Base-by-base conservation (phyloP, 106 monocot genomes). In the Dioscorea zingiberensis region DNA sequence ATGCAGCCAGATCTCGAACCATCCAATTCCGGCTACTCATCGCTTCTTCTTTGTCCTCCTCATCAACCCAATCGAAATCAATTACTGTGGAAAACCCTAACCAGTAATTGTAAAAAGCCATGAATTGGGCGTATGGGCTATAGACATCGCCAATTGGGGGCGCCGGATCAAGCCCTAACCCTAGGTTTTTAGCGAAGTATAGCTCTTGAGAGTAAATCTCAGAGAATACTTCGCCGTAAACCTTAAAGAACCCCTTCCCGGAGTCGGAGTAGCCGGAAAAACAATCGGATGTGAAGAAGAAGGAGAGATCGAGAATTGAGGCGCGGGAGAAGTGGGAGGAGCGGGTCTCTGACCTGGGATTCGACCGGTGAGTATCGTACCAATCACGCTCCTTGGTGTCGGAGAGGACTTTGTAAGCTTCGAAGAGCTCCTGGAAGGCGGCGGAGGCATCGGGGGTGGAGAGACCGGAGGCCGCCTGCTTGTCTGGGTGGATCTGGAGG, bases 401-500 rank as follows among this genome's bases (percentile, higher is more conserved):
- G 61, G 92, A 92, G 70, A 70, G 67, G 65, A 86, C 84, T 73
- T 92, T 84, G 82, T 93, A 93, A 21, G 98, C 92, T 58, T 89
- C 76, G 44, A 81, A 81, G 25, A 98, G 84, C 60, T 88, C 88
- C 72, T 98, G 93, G 82, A 98, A 93, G 47, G 85, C 83, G 66
- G 91, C 86, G 25, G 92, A 86, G 74, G 83, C 78, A 27, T 63
- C 71, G 22, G 53, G 67, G 25, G 65, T 13, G 51, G 46, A 44
- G 28, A 71, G 22, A 62, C 67, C 74, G 65, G 48, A 7, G 60
- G 76, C 62, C 28, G 74, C 66, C 58, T 84, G 47, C 77, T 93
- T 98, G 86, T 93, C 93, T 25, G 93, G 98, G 86, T 93, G 98
- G 62, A 98, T 88, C 72, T 86, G 77, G 48, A 98, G 89, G 28